A percentile compares a stretch with the other conserved stretches of the same genome.
phyloP scores from a whole-genome alignment of 1,139 yeast species.

The Candida glucosophila region DNA sequence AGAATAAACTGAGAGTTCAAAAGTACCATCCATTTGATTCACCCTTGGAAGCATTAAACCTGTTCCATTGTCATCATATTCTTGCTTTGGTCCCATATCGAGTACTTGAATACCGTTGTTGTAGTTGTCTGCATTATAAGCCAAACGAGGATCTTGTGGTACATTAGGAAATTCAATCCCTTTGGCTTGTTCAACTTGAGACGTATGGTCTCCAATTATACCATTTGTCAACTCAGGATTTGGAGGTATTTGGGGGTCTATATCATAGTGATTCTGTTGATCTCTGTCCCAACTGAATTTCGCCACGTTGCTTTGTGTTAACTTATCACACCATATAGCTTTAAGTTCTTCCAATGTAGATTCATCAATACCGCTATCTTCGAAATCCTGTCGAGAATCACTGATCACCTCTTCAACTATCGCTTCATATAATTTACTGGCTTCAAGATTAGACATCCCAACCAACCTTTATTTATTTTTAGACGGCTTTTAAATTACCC shows the following conservation, averaged over 20 bases:
- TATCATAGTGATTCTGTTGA: slow-evolving; percentile 9
- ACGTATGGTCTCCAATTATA: slow-evolving; percentile 3
- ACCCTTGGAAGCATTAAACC: slow-evolving; percentile 38
- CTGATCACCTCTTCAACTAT: slow-evolving; percentile 85
- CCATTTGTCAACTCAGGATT: slow-evolving; percentile 3
- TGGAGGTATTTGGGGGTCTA: slow-evolving; percentile 8
- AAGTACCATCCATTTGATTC: slow-evolving; percentile 37
- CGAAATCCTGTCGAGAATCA: slow-evolving; percentile 91
- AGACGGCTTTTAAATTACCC: too few relatives aligned
- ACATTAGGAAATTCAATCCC: slow-evolving; percentile 37
- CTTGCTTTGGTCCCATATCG: slow-evolving; percentile 14
- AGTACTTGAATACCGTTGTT: slow-evolving; percentile 25
- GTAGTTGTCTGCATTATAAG: slow-evolving; percentile 10
- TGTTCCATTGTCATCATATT: slow-evolving; percentile 25
- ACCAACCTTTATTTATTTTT: too few relatives aligned
- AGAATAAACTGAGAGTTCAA: slow-evolving; percentile 30
- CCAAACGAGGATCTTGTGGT: slow-evolving; percentile 11
- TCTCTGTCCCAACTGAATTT: slow-evolving; percentile 71
- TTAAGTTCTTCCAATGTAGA: slow-evolving; percentile 80
- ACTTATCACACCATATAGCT: slow-evolving; percentile 74
- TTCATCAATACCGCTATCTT: slow-evolving; percentile 92
- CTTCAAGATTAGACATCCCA: slow-evolving; percentile 40
- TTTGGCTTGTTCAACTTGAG: slow-evolving; percentile 9
- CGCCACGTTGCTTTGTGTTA: slow-evolving; percentile 66
- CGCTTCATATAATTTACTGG: slow-evolving; percentile 58